Evolutionary conservation across 306 rosid species (phyloP), one percentile per base, ranked within the genome.

Genomic region (Trifolium pratense): DNA sequence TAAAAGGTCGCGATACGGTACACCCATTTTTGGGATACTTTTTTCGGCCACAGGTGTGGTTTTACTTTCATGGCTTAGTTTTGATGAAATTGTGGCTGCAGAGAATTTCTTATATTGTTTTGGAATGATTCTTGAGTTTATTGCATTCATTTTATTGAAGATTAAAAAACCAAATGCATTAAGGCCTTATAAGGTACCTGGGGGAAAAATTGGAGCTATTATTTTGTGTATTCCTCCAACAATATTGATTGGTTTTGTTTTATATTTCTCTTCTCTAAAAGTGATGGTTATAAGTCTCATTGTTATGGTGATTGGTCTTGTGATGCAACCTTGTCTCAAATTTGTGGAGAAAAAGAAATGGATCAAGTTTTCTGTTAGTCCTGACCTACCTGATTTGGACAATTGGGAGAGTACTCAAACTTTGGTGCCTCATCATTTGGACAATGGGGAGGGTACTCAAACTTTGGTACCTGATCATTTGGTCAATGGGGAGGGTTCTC

Each of bases 171-270:
- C 67, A 32, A 61, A 61, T 34, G 46, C 67, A n/a, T 17, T 7
- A 59, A 59, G 97, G 80, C 98, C 98, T 55, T 93, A 73, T 82
- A 93, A 85, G 88, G 67, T 91, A 31, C 94, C 91, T 0, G 68
- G 86, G 2, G 98, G 97, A 40, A 88, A 90, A 0, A 63, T 66
- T 0, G 98, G 92, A 69, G 90, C 96, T 20, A 68, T 88, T 74
- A 20, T 89, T 11, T 57, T 91, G 82, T 93, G 98, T 25, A 68
- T 82, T 60, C 97, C 90, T 67, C 97, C 97, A 3, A 91, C 97
- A 9, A 71, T 85, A 65, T 70, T 91, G 73, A 91, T 93, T 13
- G 75, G 90, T 56, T 57, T 86, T 23, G 96, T 93, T 20, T 75
- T 93, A 83, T 81, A 57, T 25, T 82, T 93, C 48, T 91, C 96